These are phyloP conservation scores for Stylonectria norvegica DNA, from an alignment of 2,329 filamentous ascomycete species.

Conservation along the genomic window DNA sequence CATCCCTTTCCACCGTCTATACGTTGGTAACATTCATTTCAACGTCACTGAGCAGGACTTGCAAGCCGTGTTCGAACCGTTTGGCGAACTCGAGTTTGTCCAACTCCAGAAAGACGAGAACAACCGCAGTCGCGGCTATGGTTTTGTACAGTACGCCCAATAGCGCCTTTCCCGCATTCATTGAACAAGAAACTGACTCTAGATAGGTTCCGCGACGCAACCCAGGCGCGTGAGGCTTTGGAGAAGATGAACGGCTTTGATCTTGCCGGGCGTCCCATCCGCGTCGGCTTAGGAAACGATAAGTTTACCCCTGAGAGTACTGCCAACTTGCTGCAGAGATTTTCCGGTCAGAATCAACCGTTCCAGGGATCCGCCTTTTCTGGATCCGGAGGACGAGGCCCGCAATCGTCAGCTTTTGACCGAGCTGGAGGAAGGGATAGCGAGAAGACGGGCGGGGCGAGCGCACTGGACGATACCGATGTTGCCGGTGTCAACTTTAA, in stretches of 20 bases:
- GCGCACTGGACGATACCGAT: slow-evolving; percentile 94
- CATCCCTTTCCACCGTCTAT: slow-evolving; percentile 94
- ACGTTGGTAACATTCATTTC: slow-evolving; percentile 99
- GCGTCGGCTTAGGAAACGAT: slow-evolving; percentile 98
- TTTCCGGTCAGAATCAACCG: slow-evolving; percentile 74
- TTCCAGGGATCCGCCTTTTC: slow-evolving; percentile 91
- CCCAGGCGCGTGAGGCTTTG: slow-evolving; percentile 87
- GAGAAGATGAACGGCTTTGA: slow-evolving; percentile 99
- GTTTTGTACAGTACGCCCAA: slow-evolving; percentile 88
- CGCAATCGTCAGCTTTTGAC: slow-evolving; percentile 84
- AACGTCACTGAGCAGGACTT: slow-evolving; percentile 96
- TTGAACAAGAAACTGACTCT: slow-evolving; percentile 32
- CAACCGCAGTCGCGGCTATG: slow-evolving; percentile 88
- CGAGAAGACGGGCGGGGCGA: slow-evolving; percentile 87
- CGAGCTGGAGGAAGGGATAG: slow-evolving; percentile 83
- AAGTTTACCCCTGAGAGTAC: slow-evolving; percentile 99
- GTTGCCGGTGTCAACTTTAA: slow-evolving; percentile 99
- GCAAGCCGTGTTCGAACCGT: slow-evolving; percentile 94
- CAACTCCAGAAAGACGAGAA: slow-evolving; percentile 95
- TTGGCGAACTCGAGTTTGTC: slow-evolving; percentile 95
- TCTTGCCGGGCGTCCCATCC: slow-evolving; percentile 92
- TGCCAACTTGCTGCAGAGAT: slow-evolving; percentile 86
- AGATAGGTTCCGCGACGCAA: slow-evolving; percentile 78
- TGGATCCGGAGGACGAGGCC: slow-evolving; percentile 81
- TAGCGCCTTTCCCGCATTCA: not conserved